Evolutionary conservation across 306 rosid species (phyloP).

Genomic region (Cicer bijugum): DNA sequence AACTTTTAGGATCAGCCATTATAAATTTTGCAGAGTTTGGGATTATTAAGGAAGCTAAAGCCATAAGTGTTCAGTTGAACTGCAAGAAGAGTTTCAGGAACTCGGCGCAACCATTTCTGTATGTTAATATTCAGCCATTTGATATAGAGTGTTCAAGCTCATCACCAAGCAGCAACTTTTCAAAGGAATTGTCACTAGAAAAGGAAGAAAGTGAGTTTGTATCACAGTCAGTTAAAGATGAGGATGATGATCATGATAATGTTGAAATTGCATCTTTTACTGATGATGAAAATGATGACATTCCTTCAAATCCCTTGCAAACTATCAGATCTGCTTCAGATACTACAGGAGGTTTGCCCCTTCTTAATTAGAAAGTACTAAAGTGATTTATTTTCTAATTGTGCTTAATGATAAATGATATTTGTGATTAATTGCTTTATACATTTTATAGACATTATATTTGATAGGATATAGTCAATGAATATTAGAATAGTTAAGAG

Average conservation of each 20-base stretch:
- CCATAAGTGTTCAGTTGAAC: slow-evolving; percentile 53
- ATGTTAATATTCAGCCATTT: slow-evolving; percentile 66
- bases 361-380: slow-evolving; percentile 50
- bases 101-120: slow-evolving; percentile 62
- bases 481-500: no score
- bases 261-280: slow-evolving; percentile 75
- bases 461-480: no score
- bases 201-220: slow-evolving; percentile 60
- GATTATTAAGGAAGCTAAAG: slow-evolving; percentile 51
- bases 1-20: slow-evolving; percentile 65
- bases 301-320: slow-evolving; percentile 50
- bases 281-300: slow-evolving; percentile 61
- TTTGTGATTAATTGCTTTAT: not conserved
- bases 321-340: slow-evolving; percentile 53
- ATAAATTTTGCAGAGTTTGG: slow-evolving; percentile 80
- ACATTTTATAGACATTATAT: slow-evolving; percentile 3
- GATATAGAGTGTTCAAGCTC: slow-evolving; percentile 59
- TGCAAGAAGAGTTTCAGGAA: slow-evolving; percentile 66
- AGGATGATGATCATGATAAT: slow-evolving; percentile 24
- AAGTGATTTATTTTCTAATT: slow-evolving; percentile 27
- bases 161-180: slow-evolving; percentile 59
- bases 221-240: slow-evolving; percentile 57
- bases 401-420: slow-evolving; percentile 18
- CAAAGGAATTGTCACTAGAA: slow-evolving; percentile 58
- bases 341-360: slow-evolving; percentile 55